These are phyloP conservation scores for Neurospora sp. DNA, from an alignment of 2,329 filamentous ascomycete genomes.

Conservation along the genomic window DNA sequence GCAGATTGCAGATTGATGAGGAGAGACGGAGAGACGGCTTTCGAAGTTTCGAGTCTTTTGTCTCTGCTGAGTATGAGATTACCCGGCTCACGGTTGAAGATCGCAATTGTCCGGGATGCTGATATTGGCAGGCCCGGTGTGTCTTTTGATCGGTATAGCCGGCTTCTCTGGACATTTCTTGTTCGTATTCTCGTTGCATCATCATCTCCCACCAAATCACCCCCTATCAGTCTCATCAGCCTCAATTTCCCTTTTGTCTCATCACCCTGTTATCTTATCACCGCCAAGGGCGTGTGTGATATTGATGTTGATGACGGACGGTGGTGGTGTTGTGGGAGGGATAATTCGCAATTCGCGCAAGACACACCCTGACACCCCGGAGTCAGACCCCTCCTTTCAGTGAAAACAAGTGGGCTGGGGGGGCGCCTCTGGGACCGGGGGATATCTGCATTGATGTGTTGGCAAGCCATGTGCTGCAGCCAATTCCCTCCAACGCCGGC, in stretches of 20 bases:
- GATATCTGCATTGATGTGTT: constrained; percentile 30
- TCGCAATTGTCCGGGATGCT: neutral
- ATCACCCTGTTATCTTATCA: neutral
- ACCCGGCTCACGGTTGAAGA: neutral
- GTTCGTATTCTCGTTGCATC: neutral
- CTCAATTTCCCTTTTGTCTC: neutral
- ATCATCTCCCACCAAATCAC: neutral
- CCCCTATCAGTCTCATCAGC: neutral
- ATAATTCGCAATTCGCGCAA: neutral
- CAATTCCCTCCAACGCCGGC: constrained; percentile 26
- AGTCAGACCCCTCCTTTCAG: neutral
- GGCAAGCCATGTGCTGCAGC: constrained; percentile 28
- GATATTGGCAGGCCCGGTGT: neutral
- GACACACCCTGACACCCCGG: neutral
- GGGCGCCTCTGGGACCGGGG: neutral
- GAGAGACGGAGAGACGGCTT: neutral
- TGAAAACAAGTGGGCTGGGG: constrained; percentile 13
- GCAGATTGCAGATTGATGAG: neutral
- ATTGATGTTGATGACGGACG: neutral
- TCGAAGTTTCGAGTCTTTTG: neutral
- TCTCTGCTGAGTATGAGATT: neutral
- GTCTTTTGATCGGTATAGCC: neutral
- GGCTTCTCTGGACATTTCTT: neutral
- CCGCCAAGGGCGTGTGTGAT: neutral
- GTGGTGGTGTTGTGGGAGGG: neutral